These are phyloP conservation scores for Erodium maritimum DNA, from an alignment of 345 rosid species.

Conservation along the genomic window DNA sequence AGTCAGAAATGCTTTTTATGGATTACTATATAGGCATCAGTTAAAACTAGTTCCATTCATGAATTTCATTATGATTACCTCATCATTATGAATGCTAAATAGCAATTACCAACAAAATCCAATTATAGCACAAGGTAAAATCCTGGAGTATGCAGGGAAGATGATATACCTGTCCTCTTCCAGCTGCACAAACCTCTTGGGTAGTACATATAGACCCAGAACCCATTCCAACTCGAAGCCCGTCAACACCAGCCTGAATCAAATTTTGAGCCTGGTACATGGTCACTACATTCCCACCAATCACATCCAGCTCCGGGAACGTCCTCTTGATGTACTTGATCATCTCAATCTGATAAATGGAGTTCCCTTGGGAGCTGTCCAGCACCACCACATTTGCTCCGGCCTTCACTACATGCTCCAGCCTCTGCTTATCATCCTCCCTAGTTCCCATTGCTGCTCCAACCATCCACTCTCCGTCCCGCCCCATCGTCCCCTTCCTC, in stretches of 20 bases:
- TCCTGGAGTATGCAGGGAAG: background rate
- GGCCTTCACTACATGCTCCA: constrained; percentile 61
- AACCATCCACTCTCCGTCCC: constrained; percentile 81
- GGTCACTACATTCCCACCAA: constrained; percentile 91
- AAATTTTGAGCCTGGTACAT: constrained; percentile 73
- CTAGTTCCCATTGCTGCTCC: constrained; percentile 84
- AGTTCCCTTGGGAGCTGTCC: constrained; percentile 94
- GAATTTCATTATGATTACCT: background rate
- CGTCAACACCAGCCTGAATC: constrained; percentile 77
- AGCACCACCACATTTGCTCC: constrained; percentile 61
- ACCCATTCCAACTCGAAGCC: constrained; percentile 86
- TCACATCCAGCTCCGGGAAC: constrained; percentile 69
- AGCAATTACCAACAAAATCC: background rate
- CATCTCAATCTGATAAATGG: constrained; percentile 80
- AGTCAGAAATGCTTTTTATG: background rate
- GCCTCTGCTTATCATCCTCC: constrained; percentile 67
- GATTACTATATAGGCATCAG: background rate
- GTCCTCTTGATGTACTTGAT: constrained; percentile 51
- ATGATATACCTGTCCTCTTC: constrained; percentile 74
- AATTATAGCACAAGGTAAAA: background rate
- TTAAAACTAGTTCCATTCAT: background rate
- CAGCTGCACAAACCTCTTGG: constrained; percentile 94
- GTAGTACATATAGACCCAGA: constrained; percentile 96
- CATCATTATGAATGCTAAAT: background rate
- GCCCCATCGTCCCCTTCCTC: constrained; percentile 52